Conservation (phyloP, 257 asterid species). For the Solanum paucissectum region DNA sequence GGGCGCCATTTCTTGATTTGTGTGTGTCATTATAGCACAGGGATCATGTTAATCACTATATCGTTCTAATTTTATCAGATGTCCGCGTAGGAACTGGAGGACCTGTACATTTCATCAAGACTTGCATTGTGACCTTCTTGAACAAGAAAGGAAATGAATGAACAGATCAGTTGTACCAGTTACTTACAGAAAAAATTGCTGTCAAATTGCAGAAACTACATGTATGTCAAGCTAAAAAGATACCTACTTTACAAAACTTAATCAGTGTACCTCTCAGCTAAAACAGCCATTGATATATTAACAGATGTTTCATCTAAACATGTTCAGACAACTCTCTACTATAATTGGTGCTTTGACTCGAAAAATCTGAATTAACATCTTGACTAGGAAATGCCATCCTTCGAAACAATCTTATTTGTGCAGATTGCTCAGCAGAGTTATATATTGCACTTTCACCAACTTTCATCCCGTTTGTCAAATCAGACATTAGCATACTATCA, state of each 20-base stretch:
- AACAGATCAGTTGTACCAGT: background rate
- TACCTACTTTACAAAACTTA: slow-evolving; percentile 14
- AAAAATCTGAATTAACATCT: slow-evolving; percentile 53
- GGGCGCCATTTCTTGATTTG: background rate
- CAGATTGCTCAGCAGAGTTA: slow-evolving; percentile 74
- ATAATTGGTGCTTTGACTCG: slow-evolving; percentile 28
- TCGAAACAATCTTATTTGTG: slow-evolving; percentile 62
- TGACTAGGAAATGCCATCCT: slow-evolving; percentile 83
- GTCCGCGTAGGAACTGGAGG: background rate
- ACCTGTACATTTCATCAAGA: background rate
- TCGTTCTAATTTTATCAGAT: background rate
- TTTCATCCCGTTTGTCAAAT: slow-evolving; percentile 78
- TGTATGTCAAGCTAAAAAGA: slow-evolving; percentile 12
- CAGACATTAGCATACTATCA: slow-evolving; percentile 46
- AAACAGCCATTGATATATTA: background rate
- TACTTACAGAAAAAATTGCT: slow-evolving; percentile 28
- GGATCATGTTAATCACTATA: background rate
- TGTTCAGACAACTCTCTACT: slow-evolving; percentile 4
- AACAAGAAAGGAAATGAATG: background rate
- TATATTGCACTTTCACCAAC: slow-evolving; percentile 71
- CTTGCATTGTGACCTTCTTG: background rate
- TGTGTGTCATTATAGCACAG: background rate
- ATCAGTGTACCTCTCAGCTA: slow-evolving; percentile 12
- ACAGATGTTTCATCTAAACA: background rate
- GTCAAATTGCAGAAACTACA: background rate